A percentile compares a stretch with the other conserved stretches of the same genome.
Evolutionary conservation across 1,284 basidiomycete genomes (phyloP).

Genomic region (Volvariella volvacea): DNA sequence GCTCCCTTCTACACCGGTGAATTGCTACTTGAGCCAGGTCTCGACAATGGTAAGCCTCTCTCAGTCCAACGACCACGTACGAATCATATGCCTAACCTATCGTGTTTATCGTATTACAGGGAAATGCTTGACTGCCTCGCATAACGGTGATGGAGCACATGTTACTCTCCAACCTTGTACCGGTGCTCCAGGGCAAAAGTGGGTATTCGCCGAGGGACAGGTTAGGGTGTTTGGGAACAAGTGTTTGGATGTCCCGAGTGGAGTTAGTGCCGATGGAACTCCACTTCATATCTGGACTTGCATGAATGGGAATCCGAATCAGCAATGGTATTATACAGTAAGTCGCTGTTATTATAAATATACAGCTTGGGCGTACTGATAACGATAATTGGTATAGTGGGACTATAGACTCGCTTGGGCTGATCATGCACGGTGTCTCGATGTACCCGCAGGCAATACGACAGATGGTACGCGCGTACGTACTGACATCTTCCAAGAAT

Average conservation of each 20-base stretch:
- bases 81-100: not conserved
- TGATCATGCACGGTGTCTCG: conserved; percentile 40
- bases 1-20: conserved; percentile 17
- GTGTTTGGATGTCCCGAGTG: conserved; percentile 39
- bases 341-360: not conserved
- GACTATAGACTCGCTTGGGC: conserved; percentile 37
- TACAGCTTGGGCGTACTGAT: not conserved
- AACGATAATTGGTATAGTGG: conserved; percentile 15
- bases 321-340: conserved; percentile 37
- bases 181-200: conserved; percentile 33
- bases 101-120: conserved; percentile 15
- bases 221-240: conserved; percentile 38
- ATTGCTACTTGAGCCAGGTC: conserved; percentile 33
- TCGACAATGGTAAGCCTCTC: conserved; percentile 24
- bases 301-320: conserved; percentile 25
- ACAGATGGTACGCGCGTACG: conserved; percentile 34
- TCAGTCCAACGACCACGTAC: not conserved
- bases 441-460: conserved; percentile 33
- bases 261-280: conserved; percentile 30
- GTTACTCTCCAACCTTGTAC: conserved; percentile 40
- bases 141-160: conserved; percentile 36
- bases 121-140: conserved; percentile 42
- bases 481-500: conserved; percentile 1
- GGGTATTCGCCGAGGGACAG: conserved; percentile 35
- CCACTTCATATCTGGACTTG: conserved; percentile 46